Evolutionary conservation across 352 stramenopile species (phyloP), one percentile per base, ranked within the genome.

Genomic region (Nothophytophthora sp.): DNA sequence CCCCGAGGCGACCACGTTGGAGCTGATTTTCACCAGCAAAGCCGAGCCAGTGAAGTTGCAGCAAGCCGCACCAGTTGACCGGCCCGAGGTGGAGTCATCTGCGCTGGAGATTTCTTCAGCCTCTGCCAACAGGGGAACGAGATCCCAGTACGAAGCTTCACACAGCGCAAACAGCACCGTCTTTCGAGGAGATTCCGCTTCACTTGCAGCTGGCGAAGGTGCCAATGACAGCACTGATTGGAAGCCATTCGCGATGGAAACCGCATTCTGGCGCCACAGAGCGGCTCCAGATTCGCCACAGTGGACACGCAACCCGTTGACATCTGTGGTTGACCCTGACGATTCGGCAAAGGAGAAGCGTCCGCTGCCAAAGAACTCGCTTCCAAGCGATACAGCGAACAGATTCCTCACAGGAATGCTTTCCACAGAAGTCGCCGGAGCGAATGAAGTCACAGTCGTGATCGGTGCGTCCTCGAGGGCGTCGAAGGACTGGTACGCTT

Each of bases 81-180:
- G 27, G 12, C 54, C 24, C 23, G 15, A 36, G 22, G 15, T 41
- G 16, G 29, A 5, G 43, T 22, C 22, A 36, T 3, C 23, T 16
- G 25, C 23, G 23, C 42, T 58, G 38, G 65, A 58, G 57, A 78
- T 72, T 28, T 70, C 68, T 24, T 54, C 32, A 30, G 73, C 70
- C 49, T 89, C 73, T 38, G 59, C 43, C 20, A 93, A 57, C 23
- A 93, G 49, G 0, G 85, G 76, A 15, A 63, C 47, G 2, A 86
- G 15, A 29, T 86, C 61, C 85, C 85, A 95, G 39, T 80, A 95
- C 22, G 78, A 88, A 1, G 72, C 50, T 47, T 87, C 75, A 35
- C 73, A 80, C 13, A 92, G 48, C 3, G 82, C 79, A 57, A 92
- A 86, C 1, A 90, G 61, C 28, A 73, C 45, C 29, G 50, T 70